Base-by-base conservation (phyloP, 2,329 filamentous ascomycete species). In the Chaetothyriales sp. region DNA sequence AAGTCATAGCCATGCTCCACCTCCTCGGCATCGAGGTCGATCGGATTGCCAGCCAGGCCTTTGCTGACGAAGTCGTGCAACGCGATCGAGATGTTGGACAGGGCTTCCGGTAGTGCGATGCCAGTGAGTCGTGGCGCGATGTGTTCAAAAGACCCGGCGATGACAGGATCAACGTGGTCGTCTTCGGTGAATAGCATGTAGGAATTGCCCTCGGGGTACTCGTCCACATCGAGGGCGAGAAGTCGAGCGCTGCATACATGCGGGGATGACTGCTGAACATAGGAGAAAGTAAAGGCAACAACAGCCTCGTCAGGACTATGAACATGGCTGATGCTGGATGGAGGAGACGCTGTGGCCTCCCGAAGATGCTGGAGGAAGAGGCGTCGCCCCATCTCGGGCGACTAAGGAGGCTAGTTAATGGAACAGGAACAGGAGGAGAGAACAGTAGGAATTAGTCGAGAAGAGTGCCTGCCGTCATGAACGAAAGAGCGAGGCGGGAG, bases 241-340 rank as follows among this genome's bases (percentile, higher is more conserved):
- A 54, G 43, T 46, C 55, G 47, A 42, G 59, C 51, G 39, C 39
- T 46, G 39, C 55, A 54, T 18, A 18, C 25, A 18, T 44, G 18
- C 6, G 50, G 32, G 7, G 20, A 10, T 32, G 18, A 36, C 25
- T 32, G 25, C 4, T 48, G 59, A 19, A 60, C 50, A 32, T 67
- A 66, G 43, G 61, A 53, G 57, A 74, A 84, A 3, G 66, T 70
- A 63, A 90, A 83, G 12, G 73, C 74, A 51, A 93, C 72, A 51
- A 84, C 79, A 48, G 84, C 85, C 64, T 90, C 83, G 28, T 84
- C 81, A 15, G 83, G 83, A 36, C 70, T 68, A 32, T 68, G 67
- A 20, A 94, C 67, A 32, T 71, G 62, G 46, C 67, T 67, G 46
- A 92, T 70, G 47, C 73, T 67, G 1, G 68, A 55, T 46, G 78